Evolutionary conservation across 345 rosid species (phyloP), one percentile per base, ranked within the genome.

Genomic region (Jatropha curcas): DNA sequence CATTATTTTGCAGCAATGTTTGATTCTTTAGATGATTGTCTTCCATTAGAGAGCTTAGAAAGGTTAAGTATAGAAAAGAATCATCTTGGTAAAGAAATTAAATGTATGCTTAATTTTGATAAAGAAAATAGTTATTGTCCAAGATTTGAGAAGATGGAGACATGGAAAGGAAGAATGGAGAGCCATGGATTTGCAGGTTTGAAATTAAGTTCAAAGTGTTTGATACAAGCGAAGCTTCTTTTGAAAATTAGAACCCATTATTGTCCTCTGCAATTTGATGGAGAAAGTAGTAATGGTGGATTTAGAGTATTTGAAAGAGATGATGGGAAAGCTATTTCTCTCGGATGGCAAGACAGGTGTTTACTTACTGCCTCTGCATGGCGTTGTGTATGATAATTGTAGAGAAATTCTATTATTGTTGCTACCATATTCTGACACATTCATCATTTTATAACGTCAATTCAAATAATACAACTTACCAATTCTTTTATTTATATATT

Each of bases 1-100:
- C 94, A 89, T 65, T 84, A 84, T 55, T 86, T 82, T 24, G 88
- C 91, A 0, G 94, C 94, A 43, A 87, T 89, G 89, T 89, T 87
- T 12, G 94, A 87, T 79, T 89, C 94, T 0, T 63, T 89, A 48
- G 91, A 89, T 14, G 90, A 89, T 66, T 86, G 86, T 37, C 84
- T 89, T 1, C 91, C 91, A 0, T 46, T 73, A 52, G 89, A 86
- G 24, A 89, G 94, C 76, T 5, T 60, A 0, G 86, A 89, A 61
- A 74, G 94, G 45, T 62, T 84, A 24, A 71, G 83, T 59, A 87
- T 89, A 1, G 94, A 89, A 86, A 89, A 79, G 85, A 86, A 84
- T 65, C 85, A 80, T 50, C 80, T 89, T 0, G 94, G 94, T 4
- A 86, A 82, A 62, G 86, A 86, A 74, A 89, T 89, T 69, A 89